Conservation (phyloP, 148 eudicot genomes). For the Cornus suecica region DNA sequence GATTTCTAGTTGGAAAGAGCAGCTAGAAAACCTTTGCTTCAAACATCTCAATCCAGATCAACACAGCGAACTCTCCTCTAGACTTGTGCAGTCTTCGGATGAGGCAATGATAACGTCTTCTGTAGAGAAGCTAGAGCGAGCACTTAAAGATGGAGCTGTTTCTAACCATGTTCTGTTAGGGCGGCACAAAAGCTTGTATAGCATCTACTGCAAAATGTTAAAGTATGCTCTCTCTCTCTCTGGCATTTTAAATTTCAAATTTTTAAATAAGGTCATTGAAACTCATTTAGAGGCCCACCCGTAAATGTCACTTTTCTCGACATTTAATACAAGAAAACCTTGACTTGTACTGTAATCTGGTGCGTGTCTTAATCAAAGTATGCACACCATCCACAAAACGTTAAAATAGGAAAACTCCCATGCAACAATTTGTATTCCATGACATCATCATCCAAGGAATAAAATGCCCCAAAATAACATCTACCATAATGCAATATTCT, state of each 20-base stretch:
- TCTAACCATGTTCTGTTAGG: conserved; percentile 62
- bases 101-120: conserved; percentile 64
- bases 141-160: conserved; percentile 54
- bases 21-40: conserved; percentile 81
- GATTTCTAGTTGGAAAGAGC: conserved; percentile 87
- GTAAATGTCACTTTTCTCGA: too few species aligned
- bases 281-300: background rate
- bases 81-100: conserved; percentile 62
- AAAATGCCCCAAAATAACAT: too few species aligned
- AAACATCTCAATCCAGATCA: conserved; percentile 67
- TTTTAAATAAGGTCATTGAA: background rate
- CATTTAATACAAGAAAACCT: too few species aligned
- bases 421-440: too few species aligned
- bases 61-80: conserved; percentile 65
- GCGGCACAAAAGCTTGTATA: conserved; percentile 91
- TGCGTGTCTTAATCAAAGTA: too few species aligned
- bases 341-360: too few species aligned
- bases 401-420: too few species aligned
- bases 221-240: conserved; percentile 55
- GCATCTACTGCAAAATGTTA: conserved; percentile 83
- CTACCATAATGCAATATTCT: too few species aligned
- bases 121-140: conserved; percentile 58
- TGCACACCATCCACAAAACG: too few species aligned
- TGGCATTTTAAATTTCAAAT: background rate
- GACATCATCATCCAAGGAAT: too few species aligned